These are phyloP conservation scores for Mesembryanthemum crystallinum DNA, from an alignment of 148 eudicot genomes.

Conservation along the genomic window DNA sequence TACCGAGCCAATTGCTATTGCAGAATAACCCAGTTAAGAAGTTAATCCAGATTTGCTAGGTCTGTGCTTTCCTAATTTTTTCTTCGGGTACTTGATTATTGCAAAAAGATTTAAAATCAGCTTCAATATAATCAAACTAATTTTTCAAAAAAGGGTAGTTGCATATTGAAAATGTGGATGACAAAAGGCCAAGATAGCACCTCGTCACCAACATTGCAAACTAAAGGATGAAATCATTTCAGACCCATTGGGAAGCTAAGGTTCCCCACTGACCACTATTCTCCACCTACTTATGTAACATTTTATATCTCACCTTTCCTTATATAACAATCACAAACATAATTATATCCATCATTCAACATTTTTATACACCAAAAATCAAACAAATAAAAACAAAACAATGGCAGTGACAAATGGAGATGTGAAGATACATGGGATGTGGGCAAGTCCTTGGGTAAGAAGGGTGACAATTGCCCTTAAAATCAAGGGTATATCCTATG, in stretches of 20 bases:
- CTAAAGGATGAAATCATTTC: background rate
- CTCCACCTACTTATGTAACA: background rate
- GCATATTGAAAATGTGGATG: slow-evolving; percentile 1
- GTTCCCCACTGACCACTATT: background rate
- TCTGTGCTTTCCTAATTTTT: too few relatives aligned
- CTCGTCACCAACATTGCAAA: background rate
- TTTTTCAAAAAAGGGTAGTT: too few relatives aligned
- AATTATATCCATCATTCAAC: background rate
- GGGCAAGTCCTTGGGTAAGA: slow-evolving; percentile 52
- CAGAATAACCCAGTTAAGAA: slow-evolving; percentile 40
- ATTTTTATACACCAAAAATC: background rate
- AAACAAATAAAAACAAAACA: background rate
- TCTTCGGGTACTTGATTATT: too few relatives aligned
- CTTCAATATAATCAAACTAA: too few relatives aligned
- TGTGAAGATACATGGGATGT: slow-evolving; percentile 44
- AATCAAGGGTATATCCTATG: slow-evolving; percentile 38
- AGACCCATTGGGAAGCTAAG: background rate
- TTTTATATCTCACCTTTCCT: too few relatives aligned
- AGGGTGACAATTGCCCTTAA: slow-evolving; percentile 36
- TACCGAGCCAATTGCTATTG: slow-evolving; percentile 30
- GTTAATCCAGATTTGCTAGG: too few relatives aligned
- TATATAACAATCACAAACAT: background rate
- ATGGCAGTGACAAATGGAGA: slow-evolving; percentile 16
- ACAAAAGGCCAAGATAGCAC: background rate
- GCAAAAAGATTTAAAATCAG: too few relatives aligned